phyloP scores from a whole-genome alignment of 2,329 filamentous ascomycete genomes.

The Coniosporium tulheliwenetii region DNA sequence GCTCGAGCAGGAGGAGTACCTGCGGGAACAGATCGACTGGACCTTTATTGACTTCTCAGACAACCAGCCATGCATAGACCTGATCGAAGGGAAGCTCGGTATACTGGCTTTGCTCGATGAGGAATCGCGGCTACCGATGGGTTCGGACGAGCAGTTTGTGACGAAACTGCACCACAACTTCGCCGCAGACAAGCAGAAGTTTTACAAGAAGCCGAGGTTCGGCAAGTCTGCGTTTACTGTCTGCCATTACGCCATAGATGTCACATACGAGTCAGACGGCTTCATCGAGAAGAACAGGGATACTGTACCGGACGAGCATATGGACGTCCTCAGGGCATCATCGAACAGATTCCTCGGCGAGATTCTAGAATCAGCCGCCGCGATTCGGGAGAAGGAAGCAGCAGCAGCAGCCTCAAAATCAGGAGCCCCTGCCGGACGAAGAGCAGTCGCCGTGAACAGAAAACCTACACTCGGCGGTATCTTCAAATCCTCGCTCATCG shows the following conservation, averaged over 20 bases:
- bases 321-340: slow-evolving; percentile 77
- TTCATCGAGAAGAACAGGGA: slow-evolving; percentile 99
- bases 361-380: slow-evolving; percentile 71
- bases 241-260: slow-evolving; percentile 94
- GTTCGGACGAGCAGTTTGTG: slow-evolving; percentile 91
- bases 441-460: slow-evolving; percentile 81
- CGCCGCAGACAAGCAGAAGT: slow-evolving; percentile 76
- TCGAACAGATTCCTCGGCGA: slow-evolving; percentile 72
- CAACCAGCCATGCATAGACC: slow-evolving; percentile 96
- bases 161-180: slow-evolving; percentile 94
- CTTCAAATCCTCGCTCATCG: slow-evolving; percentile 95
- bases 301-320: slow-evolving; percentile 94
- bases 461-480: slow-evolving; percentile 97
- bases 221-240: slow-evolving; percentile 96
- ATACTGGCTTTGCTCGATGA: slow-evolving; percentile 86
- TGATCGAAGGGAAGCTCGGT: slow-evolving; percentile 94
- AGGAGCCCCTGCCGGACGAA: slow-evolving; percentile 50
- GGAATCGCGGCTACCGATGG: slow-evolving; percentile 92
- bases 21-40: slow-evolving; percentile 95
- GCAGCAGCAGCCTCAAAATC: slow-evolving; percentile 50
- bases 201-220: slow-evolving; percentile 97
- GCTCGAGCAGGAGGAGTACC: slow-evolving; percentile 94
- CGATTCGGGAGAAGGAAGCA: slow-evolving; percentile 78
- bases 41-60: slow-evolving; percentile 99
- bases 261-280: slow-evolving; percentile 96